These are phyloP conservation scores for Pisolithus thermaeus DNA, from an alignment of 1,284 basidiomycete genomes.

Conservation along the genomic window DNA sequence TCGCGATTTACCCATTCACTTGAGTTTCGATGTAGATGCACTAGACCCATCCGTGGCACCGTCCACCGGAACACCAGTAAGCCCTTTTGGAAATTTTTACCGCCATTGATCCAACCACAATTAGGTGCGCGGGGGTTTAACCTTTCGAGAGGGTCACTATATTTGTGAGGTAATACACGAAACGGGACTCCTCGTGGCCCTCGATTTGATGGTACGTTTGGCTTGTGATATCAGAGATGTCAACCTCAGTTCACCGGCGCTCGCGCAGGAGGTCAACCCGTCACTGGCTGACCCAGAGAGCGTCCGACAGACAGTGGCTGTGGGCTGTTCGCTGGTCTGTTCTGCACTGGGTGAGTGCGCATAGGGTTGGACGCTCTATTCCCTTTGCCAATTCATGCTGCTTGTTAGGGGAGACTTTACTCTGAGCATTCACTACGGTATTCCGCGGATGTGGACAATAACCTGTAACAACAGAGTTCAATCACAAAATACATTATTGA, in stretches of 20 bases:
- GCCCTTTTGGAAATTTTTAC: constrained; percentile 11
- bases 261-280: constrained; percentile 89
- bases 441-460: neutral
- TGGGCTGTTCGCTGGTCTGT: constrained; percentile 90
- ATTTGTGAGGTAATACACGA: constrained; percentile 94
- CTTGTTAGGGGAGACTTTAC: constrained; percentile 23
- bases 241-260: constrained; percentile 2
- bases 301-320: constrained; percentile 84
- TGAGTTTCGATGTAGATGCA: constrained; percentile 97
- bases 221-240: neutral
- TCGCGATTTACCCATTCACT: constrained; percentile 81
- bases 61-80: constrained; percentile 88
- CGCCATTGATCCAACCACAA: constrained; percentile 3
- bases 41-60: constrained; percentile 92
- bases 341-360: constrained; percentile 74
- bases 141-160: constrained; percentile 96
- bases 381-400: constrained; percentile 8
- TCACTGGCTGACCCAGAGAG: constrained; percentile 70
- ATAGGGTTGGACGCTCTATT: neutral
- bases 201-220: constrained; percentile 81
- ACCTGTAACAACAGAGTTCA: neutral
- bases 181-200: constrained; percentile 86
- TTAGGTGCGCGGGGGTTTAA: constrained; percentile 89
- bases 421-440: constrained; percentile 9
- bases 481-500: neutral